These are phyloP conservation scores for Silene conica DNA, from an alignment of 148 eudicot species.

Conservation along the genomic window DNA sequence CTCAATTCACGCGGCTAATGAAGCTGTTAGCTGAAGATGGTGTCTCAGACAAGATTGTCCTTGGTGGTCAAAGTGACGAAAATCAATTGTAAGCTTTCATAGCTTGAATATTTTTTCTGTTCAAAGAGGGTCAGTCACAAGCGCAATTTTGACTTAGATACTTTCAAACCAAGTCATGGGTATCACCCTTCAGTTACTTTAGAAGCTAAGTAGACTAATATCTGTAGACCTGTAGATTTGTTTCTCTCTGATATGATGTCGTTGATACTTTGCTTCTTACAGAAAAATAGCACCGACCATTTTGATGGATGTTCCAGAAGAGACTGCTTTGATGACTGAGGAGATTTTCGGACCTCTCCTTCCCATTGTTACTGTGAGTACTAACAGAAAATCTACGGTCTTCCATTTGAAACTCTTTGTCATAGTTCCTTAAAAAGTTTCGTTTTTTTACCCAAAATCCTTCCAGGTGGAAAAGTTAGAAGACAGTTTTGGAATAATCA, in stretches of 20 bases:
- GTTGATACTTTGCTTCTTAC: background rate
- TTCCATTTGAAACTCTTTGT: background rate
- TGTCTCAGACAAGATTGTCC: slow-evolving; percentile 40
- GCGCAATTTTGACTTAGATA: too few relatives aligned
- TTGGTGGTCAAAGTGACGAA: slow-evolving; percentile 56
- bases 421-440: too few relatives aligned
- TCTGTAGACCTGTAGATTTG: background rate
- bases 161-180: background rate
- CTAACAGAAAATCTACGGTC: background rate
- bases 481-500: slow-evolving; percentile 52
- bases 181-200: background rate
- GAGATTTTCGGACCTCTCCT: slow-evolving; percentile 80
- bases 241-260: background rate
- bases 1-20: slow-evolving; percentile 47
- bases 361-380: slow-evolving; percentile 64
- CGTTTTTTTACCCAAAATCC: background rate
- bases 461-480: slow-evolving; percentile 51
- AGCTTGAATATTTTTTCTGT: background rate
- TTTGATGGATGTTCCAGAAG: slow-evolving; percentile 52
- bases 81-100: slow-evolving; percentile 40
- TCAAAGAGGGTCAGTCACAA: too few relatives aligned
- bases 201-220: background rate
- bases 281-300: slow-evolving; percentile 67
- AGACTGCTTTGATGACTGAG: slow-evolving; percentile 52
- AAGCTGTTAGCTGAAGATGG: slow-evolving; percentile 47